phyloP scores from a whole-genome alignment of 192 early-diverging fungal genomes.

The Umbelopsis sp. region DNA sequence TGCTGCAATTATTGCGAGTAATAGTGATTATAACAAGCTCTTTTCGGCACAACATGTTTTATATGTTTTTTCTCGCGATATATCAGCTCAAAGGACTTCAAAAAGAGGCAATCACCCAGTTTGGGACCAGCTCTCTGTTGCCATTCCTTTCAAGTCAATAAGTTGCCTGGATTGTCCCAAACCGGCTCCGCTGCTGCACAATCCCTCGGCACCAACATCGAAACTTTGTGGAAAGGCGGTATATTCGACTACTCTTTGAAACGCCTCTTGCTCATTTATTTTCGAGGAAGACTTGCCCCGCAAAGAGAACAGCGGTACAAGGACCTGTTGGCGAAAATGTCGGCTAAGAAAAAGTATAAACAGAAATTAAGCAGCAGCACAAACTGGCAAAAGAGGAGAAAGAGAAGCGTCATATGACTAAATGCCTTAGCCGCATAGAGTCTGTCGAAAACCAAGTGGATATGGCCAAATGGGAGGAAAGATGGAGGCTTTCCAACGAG shows the following conservation, averaged over 20 bases:
- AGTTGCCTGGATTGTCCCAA: too few relatives aligned
- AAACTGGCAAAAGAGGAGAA: not conserved
- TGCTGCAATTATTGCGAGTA: too few relatives aligned
- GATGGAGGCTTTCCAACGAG: not conserved
- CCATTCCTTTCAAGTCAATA: too few relatives aligned
- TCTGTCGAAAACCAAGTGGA: too few relatives aligned
- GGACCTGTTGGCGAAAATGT: not conserved
- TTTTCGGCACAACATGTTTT: too few relatives aligned
- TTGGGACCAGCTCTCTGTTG: too few relatives aligned
- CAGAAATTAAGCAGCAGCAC: not conserved
- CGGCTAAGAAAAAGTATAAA: not conserved
- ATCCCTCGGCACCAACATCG: not conserved
- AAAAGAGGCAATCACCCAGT: too few relatives aligned
- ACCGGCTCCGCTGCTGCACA: not conserved
- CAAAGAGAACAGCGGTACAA: not conserved
- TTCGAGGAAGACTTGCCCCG: not conserved
- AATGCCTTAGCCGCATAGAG: not conserved
- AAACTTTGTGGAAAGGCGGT: not conserved
- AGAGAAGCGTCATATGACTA: not conserved
- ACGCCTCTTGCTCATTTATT: slow-evolving; percentile 8
- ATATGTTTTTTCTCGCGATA: too few relatives aligned
- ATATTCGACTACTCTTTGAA: not conserved
- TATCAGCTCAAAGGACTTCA: too few relatives aligned
- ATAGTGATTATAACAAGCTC: too few relatives aligned
- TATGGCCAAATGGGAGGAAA: not conserved